phyloP scores from a whole-genome alignment of 306 rosid genomes.

The Medicago ruthenica region DNA sequence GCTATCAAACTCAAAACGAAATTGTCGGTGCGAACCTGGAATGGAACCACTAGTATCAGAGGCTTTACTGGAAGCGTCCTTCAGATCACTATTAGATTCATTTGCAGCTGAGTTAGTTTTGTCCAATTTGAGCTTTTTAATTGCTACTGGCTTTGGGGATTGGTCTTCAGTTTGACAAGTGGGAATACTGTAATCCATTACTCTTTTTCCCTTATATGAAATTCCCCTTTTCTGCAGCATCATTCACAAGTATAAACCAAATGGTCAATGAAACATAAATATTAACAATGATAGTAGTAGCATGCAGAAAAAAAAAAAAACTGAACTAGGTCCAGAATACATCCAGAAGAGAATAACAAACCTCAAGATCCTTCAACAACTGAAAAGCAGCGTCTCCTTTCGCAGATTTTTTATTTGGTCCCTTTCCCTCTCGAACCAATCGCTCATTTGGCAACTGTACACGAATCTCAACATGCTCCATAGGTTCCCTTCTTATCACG shows the following conservation, averaged over 20 bases:
- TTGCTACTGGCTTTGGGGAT: conserved; percentile 5
- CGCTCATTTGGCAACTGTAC: conserved; percentile 68
- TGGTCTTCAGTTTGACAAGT: conserved; percentile 36
- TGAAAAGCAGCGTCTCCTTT: conserved; percentile 85
- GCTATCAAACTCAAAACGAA: conserved; percentile 13
- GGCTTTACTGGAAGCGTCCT: conserved; percentile 40
- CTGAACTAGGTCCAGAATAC: conserved; percentile 6
- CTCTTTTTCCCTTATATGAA: conserved; percentile 69
- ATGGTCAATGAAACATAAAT: conserved; percentile 12
- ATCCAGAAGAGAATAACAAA: conserved; percentile 46
- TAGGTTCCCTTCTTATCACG: conserved; percentile 58
- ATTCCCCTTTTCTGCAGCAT: conserved; percentile 69
- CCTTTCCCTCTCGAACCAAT: conserved; percentile 62
- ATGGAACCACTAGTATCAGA: conserved; percentile 37
- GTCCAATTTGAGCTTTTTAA: conserved; percentile 48
- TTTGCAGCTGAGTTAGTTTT: conserved; percentile 33
- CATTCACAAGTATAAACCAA: conserved; percentile 30
- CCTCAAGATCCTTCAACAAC: conserved; percentile 81
- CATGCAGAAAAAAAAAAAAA: conserved; percentile 18
- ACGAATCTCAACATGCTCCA: conserved; percentile 59
- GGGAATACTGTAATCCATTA: conserved; percentile 32
- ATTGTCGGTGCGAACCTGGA: conserved; percentile 62
- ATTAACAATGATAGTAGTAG: conserved; percentile 19
- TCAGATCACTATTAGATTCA: conserved; percentile 22
- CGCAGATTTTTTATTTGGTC: conserved; percentile 61